Evolutionary conservation across 768 basidiomycete species (phyloP), one percentile per base, ranked within the genome.

Genomic region (Mycena vulgaris): DNA sequence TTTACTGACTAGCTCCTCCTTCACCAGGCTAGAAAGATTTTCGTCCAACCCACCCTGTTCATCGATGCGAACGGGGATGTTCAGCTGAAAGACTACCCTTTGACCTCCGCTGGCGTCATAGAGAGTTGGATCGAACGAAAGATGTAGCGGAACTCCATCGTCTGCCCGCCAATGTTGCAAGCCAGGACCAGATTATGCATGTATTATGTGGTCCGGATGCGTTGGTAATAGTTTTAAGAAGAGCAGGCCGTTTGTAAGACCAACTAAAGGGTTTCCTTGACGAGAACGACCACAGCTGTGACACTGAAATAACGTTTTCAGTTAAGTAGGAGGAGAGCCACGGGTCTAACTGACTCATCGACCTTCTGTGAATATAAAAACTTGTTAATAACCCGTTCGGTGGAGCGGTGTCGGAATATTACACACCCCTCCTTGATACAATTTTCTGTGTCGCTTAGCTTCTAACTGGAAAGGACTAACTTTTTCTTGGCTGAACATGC

Each of bases 11-110:
- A 5, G 2, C 30, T 11, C 10, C 3, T n/a, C 8, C 48, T 56
- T n/a, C 30, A 68, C 62, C 72, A 95, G 91, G 92, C 95, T 21
- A 89, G 95, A 66, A 96, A 95, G 79, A 86, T 95, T 21, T 93
- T 96, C 80, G 90, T 94, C 4, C 95, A 95, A 79, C 93, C 94
- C 3, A 95, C 93, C 75, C 94, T 94, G 17, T 82, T 90, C 73
- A 73, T 95, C 55, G 87, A 87, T 60, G 82, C 63, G n/a, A 66
- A 89, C 71, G 90, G 83, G 30, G 89, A 94, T 74, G 93, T 94
- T 30, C 82, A 89, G 61, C 81, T 97, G 68, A 93, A 90, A 78
- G 94, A 96, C 75, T 95, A 95, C 77, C 89, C 93, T 11, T 80
- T 93, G 63, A 94, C 91, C 0, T 75, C 88, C 2, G 90, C 86